Percentiles rank a stretch among this genome's conserved stretches.
Conservation (phyloP, 2,329 filamentous ascomycete species). For the Paracorniculantispora psalliotae region DNA sequence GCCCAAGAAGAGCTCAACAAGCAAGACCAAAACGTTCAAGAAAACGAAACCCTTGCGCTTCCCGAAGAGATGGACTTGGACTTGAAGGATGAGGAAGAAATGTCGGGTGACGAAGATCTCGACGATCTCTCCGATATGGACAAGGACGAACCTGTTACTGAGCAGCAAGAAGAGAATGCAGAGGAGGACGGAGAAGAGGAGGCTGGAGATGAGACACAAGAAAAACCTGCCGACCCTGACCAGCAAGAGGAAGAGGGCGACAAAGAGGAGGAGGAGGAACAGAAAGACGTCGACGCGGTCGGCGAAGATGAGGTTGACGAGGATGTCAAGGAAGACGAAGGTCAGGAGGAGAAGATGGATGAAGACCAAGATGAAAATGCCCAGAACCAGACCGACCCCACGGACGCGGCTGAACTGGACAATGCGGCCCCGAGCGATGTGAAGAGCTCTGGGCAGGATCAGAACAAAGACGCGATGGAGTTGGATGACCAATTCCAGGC, state of each 20-base stretch:
- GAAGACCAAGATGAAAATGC: constrained; percentile 39
- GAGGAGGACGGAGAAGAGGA: constrained; percentile 34
- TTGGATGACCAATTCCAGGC: constrained; percentile 55
- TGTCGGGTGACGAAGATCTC: constrained; percentile 52
- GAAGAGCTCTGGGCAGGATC: constrained; percentile 59
- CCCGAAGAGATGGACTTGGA: constrained; percentile 87
- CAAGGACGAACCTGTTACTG: constrained; percentile 30
- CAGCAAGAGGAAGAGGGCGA: constrained; percentile 37
- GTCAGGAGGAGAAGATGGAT: constrained; percentile 26
- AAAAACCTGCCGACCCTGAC: constrained; percentile 20
- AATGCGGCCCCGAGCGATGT: constrained; percentile 59
- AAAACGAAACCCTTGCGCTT: constrained; percentile 76
- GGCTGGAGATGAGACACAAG: constrained; percentile 33
- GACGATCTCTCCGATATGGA: constrained; percentile 52
- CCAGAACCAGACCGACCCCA: constrained; percentile 22
- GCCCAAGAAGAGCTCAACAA: constrained; percentile 52
- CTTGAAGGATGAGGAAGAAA: constrained; percentile 62
- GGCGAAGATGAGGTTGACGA: constrained; percentile 24
- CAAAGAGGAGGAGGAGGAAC: constrained; percentile 31
- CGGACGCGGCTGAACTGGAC: constrained; percentile 46
- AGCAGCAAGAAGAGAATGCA: constrained; percentile 31
- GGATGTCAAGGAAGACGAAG: constrained; percentile 26
- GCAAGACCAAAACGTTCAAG: constrained; percentile 70
- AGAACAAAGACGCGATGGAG: constrained; percentile 59
- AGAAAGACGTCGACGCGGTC: constrained; percentile 50